Evolutionary conservation across 2,329 filamentous ascomycete species (phyloP).

Genomic region (Dactylella cylindrospora): DNA sequence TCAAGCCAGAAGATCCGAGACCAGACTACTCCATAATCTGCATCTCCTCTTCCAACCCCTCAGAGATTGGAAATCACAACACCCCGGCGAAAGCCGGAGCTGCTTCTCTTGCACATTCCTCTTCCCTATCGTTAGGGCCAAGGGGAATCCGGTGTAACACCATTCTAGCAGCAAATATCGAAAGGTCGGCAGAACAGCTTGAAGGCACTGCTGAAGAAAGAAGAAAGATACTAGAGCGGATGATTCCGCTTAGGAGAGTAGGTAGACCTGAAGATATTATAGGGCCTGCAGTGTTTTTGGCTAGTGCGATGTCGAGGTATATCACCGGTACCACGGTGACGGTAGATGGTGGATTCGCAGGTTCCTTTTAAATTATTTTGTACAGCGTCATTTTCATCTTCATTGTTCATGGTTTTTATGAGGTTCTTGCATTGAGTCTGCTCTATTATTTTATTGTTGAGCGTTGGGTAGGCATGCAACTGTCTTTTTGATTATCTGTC

Average conservation of each 20-base stretch:
- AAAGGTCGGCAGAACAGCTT: conserved; percentile 24
- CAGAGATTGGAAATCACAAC: conserved; percentile 35
- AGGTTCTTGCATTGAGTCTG: background rate
- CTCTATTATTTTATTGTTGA: conserved; percentile 19
- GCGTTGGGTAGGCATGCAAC: conserved; percentile 24
- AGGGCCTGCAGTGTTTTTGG: conserved; percentile 75
- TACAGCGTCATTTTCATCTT: background rate
- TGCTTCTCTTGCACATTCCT: conserved; percentile 32
- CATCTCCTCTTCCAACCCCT: conserved; percentile 43
- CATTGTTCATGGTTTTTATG: background rate
- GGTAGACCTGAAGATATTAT: conserved; percentile 77
- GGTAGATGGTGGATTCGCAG: conserved; percentile 48
- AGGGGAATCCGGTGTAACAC: conserved; percentile 40
- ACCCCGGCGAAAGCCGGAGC: conserved; percentile 37
- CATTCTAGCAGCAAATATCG: conserved; percentile 40
- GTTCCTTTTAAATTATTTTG: conserved; percentile 21
- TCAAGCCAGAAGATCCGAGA: conserved; percentile 44
- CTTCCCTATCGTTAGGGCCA: conserved; percentile 29
- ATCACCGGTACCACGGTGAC: conserved; percentile 48
- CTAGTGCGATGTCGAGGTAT: conserved; percentile 65
- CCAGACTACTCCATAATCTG: conserved; percentile 47
- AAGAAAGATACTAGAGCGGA: conserved; percentile 32
- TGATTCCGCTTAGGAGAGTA: conserved; percentile 38
- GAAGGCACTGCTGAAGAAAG: conserved; percentile 41
- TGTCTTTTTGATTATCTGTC: background rate